Evolutionary conservation across 2,329 filamentous ascomycete genomes (phyloP), one percentile per base, ranked within the genome.

Genomic region (Aureobasidium sp.): DNA sequence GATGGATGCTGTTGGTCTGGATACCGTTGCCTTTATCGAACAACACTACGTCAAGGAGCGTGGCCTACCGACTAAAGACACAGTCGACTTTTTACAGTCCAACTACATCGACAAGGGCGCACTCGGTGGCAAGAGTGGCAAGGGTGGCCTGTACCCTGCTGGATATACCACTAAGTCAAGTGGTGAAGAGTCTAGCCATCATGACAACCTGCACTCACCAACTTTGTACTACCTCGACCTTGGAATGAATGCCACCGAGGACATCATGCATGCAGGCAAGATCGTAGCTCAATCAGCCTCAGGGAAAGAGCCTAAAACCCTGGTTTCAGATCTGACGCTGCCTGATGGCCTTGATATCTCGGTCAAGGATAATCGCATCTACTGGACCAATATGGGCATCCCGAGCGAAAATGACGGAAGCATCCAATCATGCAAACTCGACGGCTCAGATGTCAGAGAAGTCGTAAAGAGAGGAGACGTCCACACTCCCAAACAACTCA

Each of bases 301-400:
- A 1, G 81, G 85, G 17, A 75, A 77, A 14, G 70, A 74, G 0
- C 68, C 69, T 2, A 68, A 75, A 31, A 73, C 69, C 1, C 71
- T 87, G 8, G 37, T 29, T 86, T 83, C 69, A 86, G 84, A 84
- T 85, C 84, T 0, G 84, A 86, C 65, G 67, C 78, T 57, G 39
- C 72, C 72, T 1, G 72, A 74, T 39, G 73, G 72, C 2, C 73
- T 76, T 48, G 69, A 68, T n/a, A 77, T 12, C 64, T 86, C 62
- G 83, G 61, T 62, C n/a, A 41, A 57, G 27, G 63, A 63, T 5
- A 62, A 64, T 22, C 66, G 68, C 11, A 70, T 75, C 25, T 74
- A 70, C 68, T 75, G 71, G 70, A 71, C 70, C 6, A 62, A 67
- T 9, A 71, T 71, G 70, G 68, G 68, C 22, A 49, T 58, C 2